Conservation (phyloP, 2,329 filamentous ascomycete genomes). For the Aspergillus caelatus region DNA sequence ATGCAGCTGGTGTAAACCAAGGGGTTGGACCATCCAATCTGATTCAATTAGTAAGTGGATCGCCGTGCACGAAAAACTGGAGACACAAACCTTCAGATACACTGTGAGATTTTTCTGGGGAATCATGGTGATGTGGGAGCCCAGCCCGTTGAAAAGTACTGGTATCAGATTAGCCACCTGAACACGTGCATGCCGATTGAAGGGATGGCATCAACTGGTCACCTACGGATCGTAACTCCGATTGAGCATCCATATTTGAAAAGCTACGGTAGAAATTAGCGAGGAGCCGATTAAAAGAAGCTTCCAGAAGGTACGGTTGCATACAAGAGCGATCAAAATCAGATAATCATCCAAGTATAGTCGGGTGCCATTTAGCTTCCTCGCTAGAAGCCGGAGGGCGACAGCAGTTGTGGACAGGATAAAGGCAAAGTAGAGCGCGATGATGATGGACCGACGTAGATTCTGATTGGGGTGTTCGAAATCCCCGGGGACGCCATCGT, state of each 20-base stretch:
- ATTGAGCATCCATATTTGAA: constrained; percentile 36
- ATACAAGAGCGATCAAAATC: constrained; percentile 32
- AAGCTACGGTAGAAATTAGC: constrained; percentile 12
- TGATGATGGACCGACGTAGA: constrained; percentile 25
- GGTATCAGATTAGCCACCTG: not conserved
- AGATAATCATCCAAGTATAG: constrained; percentile 35
- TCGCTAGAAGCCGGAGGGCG: constrained; percentile 28
- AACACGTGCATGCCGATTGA: not conserved
- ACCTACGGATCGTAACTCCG: constrained; percentile 30
- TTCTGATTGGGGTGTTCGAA: constrained; percentile 30
- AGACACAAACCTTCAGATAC: constrained; percentile 27
- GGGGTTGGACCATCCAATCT: constrained; percentile 32
- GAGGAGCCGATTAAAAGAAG: no score
- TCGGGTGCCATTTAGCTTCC: constrained; percentile 27
- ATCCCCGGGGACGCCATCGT: constrained; percentile 21
- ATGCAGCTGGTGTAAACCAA: constrained; percentile 32
- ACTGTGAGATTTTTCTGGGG: constrained; percentile 25
- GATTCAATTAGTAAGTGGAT: constrained; percentile 1
- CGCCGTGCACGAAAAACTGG: not conserved
- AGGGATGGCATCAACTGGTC: not conserved
- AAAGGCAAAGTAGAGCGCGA: constrained; percentile 31
- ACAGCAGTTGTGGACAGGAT: constrained; percentile 29
- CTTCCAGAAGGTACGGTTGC: not conserved
- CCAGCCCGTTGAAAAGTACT: constrained; percentile 33
- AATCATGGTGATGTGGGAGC: constrained; percentile 31